phyloP scores from a whole-genome alignment of 805 yeast genomes.

The Ogataea ganodermae region DNA sequence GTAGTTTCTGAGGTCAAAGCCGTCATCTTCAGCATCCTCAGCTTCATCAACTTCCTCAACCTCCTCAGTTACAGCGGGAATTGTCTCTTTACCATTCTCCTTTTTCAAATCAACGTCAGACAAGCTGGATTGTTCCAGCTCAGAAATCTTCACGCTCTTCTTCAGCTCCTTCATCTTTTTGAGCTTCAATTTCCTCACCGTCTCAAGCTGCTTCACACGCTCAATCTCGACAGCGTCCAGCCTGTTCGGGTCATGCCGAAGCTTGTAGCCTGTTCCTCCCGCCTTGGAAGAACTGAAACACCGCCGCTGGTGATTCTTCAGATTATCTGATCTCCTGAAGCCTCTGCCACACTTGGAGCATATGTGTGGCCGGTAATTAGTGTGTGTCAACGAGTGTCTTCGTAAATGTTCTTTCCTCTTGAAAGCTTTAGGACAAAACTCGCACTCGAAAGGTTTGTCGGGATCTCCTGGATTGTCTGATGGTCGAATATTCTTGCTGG shows the following conservation, averaged over 20 bases:
- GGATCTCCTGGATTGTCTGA: conserved; percentile 22
- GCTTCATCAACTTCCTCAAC: neutral
- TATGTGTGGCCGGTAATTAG: conserved; percentile 29
- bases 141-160: conserved; percentile 9
- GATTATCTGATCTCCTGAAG: conserved; percentile 32
- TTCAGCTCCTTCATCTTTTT: conserved; percentile 13
- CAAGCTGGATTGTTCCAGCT: neutral
- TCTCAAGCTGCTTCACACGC: conserved; percentile 22
- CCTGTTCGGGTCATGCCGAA: conserved; percentile 26
- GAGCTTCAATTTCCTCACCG: conserved; percentile 11
- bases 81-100: neutral
- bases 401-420: conserved; percentile 31
- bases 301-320: conserved; percentile 30
- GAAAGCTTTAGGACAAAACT: conserved; percentile 29
- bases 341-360: conserved; percentile 31
- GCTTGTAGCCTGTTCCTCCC: conserved; percentile 24
- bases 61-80: neutral
- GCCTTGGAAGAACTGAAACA: conserved; percentile 24
- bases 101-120: neutral
- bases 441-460: conserved; percentile 26
- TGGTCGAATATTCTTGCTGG: conserved; percentile 26
- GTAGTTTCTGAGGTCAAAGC: conserved; percentile 1
- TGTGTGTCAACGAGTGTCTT: conserved; percentile 31
- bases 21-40: conserved; percentile 4
- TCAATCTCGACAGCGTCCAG: conserved; percentile 25